Conservation (phyloP, 768 basidiomycete genomes). For the Boletus rubropictus region DNA sequence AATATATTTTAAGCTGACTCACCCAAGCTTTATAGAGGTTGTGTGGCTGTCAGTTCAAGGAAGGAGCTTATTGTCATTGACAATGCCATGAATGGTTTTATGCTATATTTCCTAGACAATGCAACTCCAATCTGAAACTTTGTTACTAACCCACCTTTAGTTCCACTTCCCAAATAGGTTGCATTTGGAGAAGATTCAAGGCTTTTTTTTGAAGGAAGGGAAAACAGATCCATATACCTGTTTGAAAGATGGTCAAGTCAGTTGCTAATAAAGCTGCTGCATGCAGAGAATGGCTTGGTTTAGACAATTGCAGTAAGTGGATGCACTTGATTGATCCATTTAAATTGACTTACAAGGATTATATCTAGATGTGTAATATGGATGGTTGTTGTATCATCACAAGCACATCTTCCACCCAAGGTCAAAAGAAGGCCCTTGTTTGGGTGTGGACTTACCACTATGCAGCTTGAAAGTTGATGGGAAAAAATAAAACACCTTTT, state of each 20-base stretch:
- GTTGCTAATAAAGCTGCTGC: background rate
- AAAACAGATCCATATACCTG: slow-evolving; percentile 4
- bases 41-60: background rate
- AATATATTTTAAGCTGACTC: background rate
- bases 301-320: background rate
- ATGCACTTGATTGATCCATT: background rate
- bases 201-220: slow-evolving; percentile 6
- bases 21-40: background rate
- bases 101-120: slow-evolving; percentile 1
- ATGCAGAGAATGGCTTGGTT: background rate
- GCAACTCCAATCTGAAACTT: background rate
- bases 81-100: slow-evolving; percentile 8
- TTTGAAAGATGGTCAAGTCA: slow-evolving; percentile 5
- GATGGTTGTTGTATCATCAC: slow-evolving; percentile 2
- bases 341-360: background rate
- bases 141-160: slow-evolving; percentile 1
- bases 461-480: background rate
- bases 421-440: background rate
- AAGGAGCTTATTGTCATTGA: slow-evolving; percentile 5
- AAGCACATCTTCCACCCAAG: background rate
- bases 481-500: too few species aligned
- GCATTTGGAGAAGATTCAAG: slow-evolving; percentile 7
- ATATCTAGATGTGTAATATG: slow-evolving; percentile 1
- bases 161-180: slow-evolving; percentile 6
- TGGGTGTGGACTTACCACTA: background rate